Percentiles rank a stretch among this genome's conserved stretches.
phyloP scores from a whole-genome alignment of 2,329 filamentous ascomycete genomes.

The Fusarium siculi region DNA sequence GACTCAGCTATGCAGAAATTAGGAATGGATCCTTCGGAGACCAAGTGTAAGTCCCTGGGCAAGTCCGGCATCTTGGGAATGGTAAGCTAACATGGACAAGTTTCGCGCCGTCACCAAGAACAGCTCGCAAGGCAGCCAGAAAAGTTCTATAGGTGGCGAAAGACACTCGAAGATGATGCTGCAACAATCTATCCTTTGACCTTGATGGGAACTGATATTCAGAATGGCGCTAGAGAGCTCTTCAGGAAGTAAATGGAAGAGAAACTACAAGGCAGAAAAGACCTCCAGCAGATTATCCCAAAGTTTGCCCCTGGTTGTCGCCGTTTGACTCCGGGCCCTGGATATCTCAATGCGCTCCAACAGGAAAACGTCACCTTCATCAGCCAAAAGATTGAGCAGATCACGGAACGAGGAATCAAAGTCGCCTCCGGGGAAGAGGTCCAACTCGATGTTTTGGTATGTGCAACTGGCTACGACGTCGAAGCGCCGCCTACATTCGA shows the following conservation, averaged over 20 bases:
- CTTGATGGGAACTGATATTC: fast-evolving
- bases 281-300: neutral
- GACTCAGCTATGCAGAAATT: neutral
- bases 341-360: neutral
- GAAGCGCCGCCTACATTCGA: fast-evolving
- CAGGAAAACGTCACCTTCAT: neutral
- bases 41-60: neutral
- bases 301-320: neutral
- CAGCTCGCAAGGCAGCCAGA: fast-evolving
- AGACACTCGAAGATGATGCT: neutral
- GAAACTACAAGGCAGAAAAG: neutral
- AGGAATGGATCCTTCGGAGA: neutral
- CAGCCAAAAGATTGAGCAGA: neutral
- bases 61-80: fast-evolving
- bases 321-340: neutral
- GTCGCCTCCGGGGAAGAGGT: neutral
- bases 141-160: neutral
- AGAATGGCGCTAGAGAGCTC: fast-evolving
- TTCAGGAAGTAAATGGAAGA: neutral
- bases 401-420: neutral
- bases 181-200: neutral
- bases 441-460: neutral
- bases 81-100: neutral
- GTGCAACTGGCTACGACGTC: neutral
- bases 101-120: neutral